phyloP scores from a whole-genome alignment of 208 protist genomes.

The Spongospora subterranea region DNA sequence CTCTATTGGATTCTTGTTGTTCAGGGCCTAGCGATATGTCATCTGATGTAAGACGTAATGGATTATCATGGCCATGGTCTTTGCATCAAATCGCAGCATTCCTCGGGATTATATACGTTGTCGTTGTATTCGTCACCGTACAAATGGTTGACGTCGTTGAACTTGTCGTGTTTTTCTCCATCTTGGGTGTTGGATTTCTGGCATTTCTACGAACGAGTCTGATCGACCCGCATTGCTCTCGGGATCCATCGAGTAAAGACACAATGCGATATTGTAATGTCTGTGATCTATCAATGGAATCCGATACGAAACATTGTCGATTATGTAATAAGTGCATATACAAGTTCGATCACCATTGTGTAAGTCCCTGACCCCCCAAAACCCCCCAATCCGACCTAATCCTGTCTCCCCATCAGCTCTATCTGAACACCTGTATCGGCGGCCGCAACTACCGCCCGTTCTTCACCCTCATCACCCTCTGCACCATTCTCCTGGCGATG shows the following conservation, averaged over 20 bases:
- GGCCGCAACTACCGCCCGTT: conserved; percentile 43
- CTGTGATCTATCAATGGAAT: not conserved
- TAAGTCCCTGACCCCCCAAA: not conserved
- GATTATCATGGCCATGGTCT: not conserved
- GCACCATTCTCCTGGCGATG: not conserved
- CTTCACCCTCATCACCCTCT: conserved; percentile 3
- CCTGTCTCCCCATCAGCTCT: not conserved
- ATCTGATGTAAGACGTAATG: conserved; percentile 3
- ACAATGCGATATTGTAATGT: not conserved
- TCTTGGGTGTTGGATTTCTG: not conserved
- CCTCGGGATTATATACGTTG: not conserved
- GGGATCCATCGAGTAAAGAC: not conserved
- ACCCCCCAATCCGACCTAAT: not conserved
- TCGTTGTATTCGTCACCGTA: not conserved
- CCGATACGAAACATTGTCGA: conserved; percentile 36
- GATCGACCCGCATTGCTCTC: conserved; percentile 5
- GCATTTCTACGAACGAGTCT: not conserved
- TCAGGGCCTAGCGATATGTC: no score
- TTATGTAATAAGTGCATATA: conserved; percentile 49
- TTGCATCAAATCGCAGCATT: not conserved
- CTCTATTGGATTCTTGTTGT: no score
- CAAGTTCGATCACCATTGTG: conserved; percentile 52
- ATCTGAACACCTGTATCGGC: conserved; percentile 53
- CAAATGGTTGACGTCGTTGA: not conserved
- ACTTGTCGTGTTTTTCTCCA: conserved; percentile 15